Evolutionary conservation across 441 rosid species (phyloP), one percentile per base, ranked within the genome.

Genomic region (Geranium incanum): DNA sequence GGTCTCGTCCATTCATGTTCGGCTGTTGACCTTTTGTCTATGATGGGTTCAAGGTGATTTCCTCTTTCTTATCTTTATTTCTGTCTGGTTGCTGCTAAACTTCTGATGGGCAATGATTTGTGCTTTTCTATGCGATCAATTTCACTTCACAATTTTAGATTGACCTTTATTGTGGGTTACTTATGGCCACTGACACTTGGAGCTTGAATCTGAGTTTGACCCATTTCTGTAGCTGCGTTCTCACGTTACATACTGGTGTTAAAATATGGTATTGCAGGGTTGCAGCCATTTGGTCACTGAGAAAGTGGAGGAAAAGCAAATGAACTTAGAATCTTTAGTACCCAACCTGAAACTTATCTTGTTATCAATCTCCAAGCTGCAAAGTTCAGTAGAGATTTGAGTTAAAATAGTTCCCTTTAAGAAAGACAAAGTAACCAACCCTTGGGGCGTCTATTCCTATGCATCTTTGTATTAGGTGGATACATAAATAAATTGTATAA

Each of bases 11-110:
- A 52, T 52, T 52, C 60, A 41, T 72, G 72, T 73, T 72, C 43
- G 67, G 72, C 62, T 73, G 38, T 64, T 73, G 41, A 75, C 68
- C 68, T 72, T 65, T 72, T 75, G 45, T 52, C 77, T 77, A 70
- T 36, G 33, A 79, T 79, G 83, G 78, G 76, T 77, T 71, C 81
- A 52, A 81, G 84, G 84, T 83, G 66, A 65, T 74, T 71, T 69
- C 52, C 41, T 66, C 12, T 66, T 66, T 18, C 66, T 28, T 23
- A 5, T n/a, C 48, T 43, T 2, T 45, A 3, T 43, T 43, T 43
- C 4, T 52, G 60, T 52, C 19, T 62, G 37, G 64, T 59, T 59
- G 64, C 64, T 59, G 64, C 64, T 62, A 6, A 62, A 60, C n/a
- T 23, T 62, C n/a, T 62, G 66, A 23, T 62, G 66, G 66, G 66